Evolutionary conservation across 2,329 filamentous ascomycete species (phyloP).

Genomic region (Microsporum canis): DNA sequence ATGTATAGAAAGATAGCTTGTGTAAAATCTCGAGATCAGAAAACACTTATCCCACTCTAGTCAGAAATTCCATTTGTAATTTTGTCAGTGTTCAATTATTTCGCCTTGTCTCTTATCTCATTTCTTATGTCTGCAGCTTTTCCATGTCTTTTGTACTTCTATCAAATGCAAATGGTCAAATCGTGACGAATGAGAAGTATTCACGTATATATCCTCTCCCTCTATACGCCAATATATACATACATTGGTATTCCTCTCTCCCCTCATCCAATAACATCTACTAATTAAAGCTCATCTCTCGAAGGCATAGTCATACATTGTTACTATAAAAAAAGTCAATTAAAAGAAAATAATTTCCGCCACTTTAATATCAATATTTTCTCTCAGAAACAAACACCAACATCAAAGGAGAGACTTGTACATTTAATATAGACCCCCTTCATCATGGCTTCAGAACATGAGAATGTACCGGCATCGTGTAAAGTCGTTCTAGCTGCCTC

Average conservation of each 20-base stretch:
- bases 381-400: neutral
- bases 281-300: neutral
- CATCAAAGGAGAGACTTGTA: too few species aligned
- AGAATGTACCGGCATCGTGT: slow-evolving; percentile 46
- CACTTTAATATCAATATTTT: neutral
- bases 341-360: neutral
- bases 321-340: slow-evolving; percentile 1
- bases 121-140: neutral
- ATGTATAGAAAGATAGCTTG: slow-evolving; percentile 15
- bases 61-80: slow-evolving; percentile 9
- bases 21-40: slow-evolving; percentile 16
- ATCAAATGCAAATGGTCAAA: neutral
- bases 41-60: slow-evolving; percentile 8
- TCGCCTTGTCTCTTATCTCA: neutral
- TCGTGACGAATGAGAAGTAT: too few species aligned
- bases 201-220: too few species aligned
- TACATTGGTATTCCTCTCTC: too few species aligned
- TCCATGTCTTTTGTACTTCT: neutral
- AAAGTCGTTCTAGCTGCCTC: slow-evolving; percentile 85
- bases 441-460: slow-evolving; percentile 24
- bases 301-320: neutral
- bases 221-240: too few species aligned
- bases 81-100: neutral
- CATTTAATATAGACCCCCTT: too few species aligned
- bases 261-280: neutral